phyloP scores from a whole-genome alignment of 306 rosid genomes.

The Acmispon strigosus region DNA sequence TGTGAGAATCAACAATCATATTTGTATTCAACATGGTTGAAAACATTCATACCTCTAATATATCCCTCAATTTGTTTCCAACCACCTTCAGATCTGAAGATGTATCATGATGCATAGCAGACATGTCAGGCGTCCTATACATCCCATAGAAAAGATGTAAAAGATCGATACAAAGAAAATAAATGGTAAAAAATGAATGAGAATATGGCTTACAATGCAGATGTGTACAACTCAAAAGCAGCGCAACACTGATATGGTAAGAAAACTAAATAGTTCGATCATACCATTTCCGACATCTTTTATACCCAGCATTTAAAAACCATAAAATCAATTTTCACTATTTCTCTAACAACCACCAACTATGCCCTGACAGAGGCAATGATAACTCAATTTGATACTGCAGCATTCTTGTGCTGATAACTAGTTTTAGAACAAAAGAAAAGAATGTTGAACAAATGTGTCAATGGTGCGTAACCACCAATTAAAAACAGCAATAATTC shows the following conservation, averaged over 20 bases:
- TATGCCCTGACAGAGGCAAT: not conserved
- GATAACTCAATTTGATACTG: not conserved
- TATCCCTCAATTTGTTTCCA: slow-evolving; percentile 59
- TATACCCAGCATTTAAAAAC: not conserved
- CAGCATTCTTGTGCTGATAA: not conserved
- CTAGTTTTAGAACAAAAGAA: not conserved
- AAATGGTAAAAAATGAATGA: not conserved
- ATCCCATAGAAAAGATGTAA: slow-evolving; percentile 9
- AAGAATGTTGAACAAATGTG: not conserved
- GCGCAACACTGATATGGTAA: not conserved
- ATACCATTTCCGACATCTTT: not conserved
- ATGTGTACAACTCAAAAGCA: slow-evolving; percentile 8
- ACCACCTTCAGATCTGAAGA: slow-evolving; percentile 80
- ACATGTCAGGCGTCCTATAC: slow-evolving; percentile 88
- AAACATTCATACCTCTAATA: slow-evolving; percentile 57
- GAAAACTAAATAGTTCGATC: not conserved
- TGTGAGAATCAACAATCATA: not conserved
- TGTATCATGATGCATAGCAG: slow-evolving; percentile 81
- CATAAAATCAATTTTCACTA: not conserved
- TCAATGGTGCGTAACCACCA: not conserved
- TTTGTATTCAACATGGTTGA: not conserved
- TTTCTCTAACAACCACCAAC: not conserved
- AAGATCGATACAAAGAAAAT: not conserved
- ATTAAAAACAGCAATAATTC: not conserved
- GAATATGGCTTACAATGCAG: not conserved